Base-by-base conservation (phyloP, 2,329 filamentous ascomycete genomes). In the Amphichorda felina region DNA sequence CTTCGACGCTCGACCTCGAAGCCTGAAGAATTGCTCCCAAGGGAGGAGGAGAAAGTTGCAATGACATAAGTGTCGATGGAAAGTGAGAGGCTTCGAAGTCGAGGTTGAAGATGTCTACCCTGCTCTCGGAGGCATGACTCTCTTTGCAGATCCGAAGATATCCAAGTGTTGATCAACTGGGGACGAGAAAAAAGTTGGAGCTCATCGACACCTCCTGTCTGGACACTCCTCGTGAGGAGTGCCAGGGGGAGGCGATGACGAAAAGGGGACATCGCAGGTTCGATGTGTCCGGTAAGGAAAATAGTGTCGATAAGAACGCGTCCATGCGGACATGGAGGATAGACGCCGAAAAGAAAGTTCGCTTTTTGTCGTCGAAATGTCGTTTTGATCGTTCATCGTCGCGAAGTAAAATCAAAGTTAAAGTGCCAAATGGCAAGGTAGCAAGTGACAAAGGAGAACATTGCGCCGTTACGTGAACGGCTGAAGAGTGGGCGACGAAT, bases 331-430 rank as follows among this genome's bases (percentile, higher is more conserved):
- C 32, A 35, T 28, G 18, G 8, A 17, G n/a, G 15, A 35, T 17
- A 17, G 33, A 14, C 18, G 31, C 10, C 27, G 27, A 29, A 29
- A 14, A 29, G 27, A 32, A 21, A 21, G 5, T 15, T 21, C 30
- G 30, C 17, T 34, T 24, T 14, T 28, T 28, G 33, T 35, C 33
- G 33, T 28, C 33, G 33, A 16, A 35, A 19, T 35, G 22, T 35
- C 22, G 22, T 35, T 21, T 19, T 26, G 9, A 19, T 35, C 33
- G 33, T 35, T 32, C 14, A 35, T 35, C 33, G 33, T 35, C 15
- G 22, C 8, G 21, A 15, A 16, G 13, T 8, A 28, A 8, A 28
- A 27, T 13, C 14, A 17, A 19, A 17, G 16, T 15, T 10, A 28
- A 35, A 16, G 33, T 14, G n/a, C 21, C 33, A 35, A 34, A 10